Base-by-base conservation (phyloP, 257 asterid species). In the Lavandula angustifolia region DNA sequence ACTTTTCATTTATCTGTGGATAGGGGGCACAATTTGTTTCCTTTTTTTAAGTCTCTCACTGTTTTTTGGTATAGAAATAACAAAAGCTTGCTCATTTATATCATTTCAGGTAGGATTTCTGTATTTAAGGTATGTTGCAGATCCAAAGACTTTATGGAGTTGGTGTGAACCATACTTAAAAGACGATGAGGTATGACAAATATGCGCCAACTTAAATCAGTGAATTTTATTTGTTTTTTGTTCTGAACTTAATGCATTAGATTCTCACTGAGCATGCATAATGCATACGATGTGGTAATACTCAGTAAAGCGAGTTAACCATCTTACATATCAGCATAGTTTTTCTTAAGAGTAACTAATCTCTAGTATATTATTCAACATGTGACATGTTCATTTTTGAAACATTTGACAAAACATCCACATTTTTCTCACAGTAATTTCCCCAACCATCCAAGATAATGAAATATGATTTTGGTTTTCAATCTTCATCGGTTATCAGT, bases 101-200 rank as follows among this genome's bases (percentile, higher is more conserved):
- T 59, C 32, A 47, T 71, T 71, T 74, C 82, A 91, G 97, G 27
- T 91, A 68, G 97, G 97, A 17, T 91, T 91, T 78, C 87, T 91
- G 9, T 91, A 91, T 75, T 76, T 91, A 56, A 78, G 97, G 69
- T 91, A 91, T 74, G 82, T 78, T 72, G 95, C 92, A 46, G 97
- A 91, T 76, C 84, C 95, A 37, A 91, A 91, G 88, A 85, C 91
- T 54, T 72, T 87, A 50, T 91, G 97, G 97, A 66, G 74, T 84
- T 91, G 97, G 97, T 91, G 81, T 38, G 96, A 87, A 71, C 95
- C 95, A 60, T 91, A 79, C 75, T 74, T 91, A 65, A 87, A 68
- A 75, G 97, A 91, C 78, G 97, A 85, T 41, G 97, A 91, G 96
- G 97, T 91, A 82, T 71, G 86, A 61, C 53, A 58, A 73, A 75